Conservation (phyloP, 495 filamentous ascomycete genomes). For the Penicillium antarcticum region DNA sequence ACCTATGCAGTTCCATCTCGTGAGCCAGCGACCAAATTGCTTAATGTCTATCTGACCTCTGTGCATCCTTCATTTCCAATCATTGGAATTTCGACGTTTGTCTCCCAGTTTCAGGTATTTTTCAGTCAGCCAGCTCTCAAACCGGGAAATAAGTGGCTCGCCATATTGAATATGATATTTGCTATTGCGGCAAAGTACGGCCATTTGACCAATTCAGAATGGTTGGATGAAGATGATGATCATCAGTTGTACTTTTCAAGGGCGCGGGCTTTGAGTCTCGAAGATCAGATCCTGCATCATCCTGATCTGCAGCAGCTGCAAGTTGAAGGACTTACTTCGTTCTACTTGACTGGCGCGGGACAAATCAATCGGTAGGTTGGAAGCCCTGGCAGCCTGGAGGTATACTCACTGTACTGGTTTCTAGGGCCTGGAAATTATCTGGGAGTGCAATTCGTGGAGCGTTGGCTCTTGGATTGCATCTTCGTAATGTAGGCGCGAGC, state of each 20-base stretch:
- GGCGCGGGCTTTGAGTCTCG: slow-evolving; percentile 50
- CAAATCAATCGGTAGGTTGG: slow-evolving; percentile 57
- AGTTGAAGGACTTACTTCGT: slow-evolving; percentile 52
- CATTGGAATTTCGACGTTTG: slow-evolving; percentile 52
- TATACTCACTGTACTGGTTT: slow-evolving; percentile 9
- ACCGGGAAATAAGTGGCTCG: slow-evolving; percentile 48
- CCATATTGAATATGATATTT: slow-evolving; percentile 62
- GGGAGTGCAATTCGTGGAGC: slow-evolving; percentile 57
- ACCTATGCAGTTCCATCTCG: slow-evolving; percentile 48
- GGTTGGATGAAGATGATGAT: slow-evolving; percentile 43
- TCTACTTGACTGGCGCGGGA: slow-evolving; percentile 57
- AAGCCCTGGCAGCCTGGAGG: background rate
- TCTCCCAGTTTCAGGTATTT: slow-evolving; percentile 44
- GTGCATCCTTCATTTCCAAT: slow-evolving; percentile 62
- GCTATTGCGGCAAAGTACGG: slow-evolving; percentile 55
- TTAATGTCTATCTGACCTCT: slow-evolving; percentile 55
- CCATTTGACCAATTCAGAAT: slow-evolving; percentile 42
- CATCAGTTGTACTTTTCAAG: slow-evolving; percentile 55
- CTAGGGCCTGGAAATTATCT: slow-evolving; percentile 58
- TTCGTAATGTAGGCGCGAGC: slow-evolving; percentile 49
- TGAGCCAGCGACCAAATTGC: slow-evolving; percentile 49
- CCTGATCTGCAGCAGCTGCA: slow-evolving; percentile 57
- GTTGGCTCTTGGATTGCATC: slow-evolving; percentile 57
- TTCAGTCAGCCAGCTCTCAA: slow-evolving; percentile 38
- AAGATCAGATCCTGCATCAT: slow-evolving; percentile 48